Percentiles rank a stretch among this genome's conserved stretches.
Conservation (phyloP, 345 rosid species). For the Abelmoschus esculentus region DNA sequence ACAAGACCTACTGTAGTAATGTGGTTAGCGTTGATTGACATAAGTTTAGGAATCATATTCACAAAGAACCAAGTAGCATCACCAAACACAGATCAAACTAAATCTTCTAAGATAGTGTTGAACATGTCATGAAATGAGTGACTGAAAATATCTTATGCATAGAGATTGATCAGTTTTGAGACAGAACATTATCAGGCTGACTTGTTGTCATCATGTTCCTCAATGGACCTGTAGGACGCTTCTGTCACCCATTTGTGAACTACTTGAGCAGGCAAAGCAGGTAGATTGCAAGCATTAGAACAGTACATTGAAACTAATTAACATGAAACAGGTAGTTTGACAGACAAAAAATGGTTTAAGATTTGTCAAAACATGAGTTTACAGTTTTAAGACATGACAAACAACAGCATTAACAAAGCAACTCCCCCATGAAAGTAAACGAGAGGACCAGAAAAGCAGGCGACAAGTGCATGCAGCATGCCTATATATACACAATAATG, state of each 20-base stretch:
- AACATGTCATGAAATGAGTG: too few relatives aligned
- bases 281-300: conserved; percentile 15
- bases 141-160: not conserved
- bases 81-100: too few relatives aligned
- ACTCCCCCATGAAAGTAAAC: not conserved
- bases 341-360: not conserved
- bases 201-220: not conserved
- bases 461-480: not conserved
- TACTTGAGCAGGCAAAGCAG: conserved; percentile 21
- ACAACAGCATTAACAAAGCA: not conserved
- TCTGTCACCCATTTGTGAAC: conserved; percentile 18
- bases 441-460: not conserved
- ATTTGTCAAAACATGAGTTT: not conserved
- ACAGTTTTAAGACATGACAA: not conserved
- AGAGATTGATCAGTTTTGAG: not conserved
- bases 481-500: not conserved
- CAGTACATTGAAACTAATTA: not conserved
- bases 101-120: too few relatives aligned
- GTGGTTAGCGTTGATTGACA: too few relatives aligned
- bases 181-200: not conserved
- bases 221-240: conserved; percentile 19
- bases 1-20: too few relatives aligned
- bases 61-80: too few relatives aligned
- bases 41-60: too few relatives aligned
- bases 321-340: not conserved